Percentiles rank a stretch among this genome's conserved stretches.
Evolutionary conservation across 1,139 yeast species (phyloP).

Genomic region (Zygosaccharomyces pseudobailii): DNA sequence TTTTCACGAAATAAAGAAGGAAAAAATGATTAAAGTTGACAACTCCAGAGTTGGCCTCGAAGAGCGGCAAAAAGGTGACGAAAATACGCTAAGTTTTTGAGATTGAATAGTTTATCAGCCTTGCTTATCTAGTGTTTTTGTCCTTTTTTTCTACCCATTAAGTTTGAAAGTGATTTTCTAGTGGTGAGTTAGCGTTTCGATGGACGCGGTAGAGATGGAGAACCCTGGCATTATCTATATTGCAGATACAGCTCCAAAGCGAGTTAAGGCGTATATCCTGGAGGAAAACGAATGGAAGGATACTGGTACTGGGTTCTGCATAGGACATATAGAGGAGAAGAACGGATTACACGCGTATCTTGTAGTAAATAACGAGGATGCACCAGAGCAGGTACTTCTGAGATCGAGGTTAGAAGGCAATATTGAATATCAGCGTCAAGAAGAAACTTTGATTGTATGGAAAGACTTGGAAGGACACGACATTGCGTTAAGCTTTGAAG

Average conservation of each 20-base stretch:
- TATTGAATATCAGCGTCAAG: slow-evolving; percentile 87
- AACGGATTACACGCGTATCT: slow-evolving; percentile 44
- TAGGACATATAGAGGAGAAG: slow-evolving; percentile 42
- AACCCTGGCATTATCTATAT: slow-evolving; percentile 7
- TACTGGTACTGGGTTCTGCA: slow-evolving; percentile 88
- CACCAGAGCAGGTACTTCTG: slow-evolving; percentile 55
- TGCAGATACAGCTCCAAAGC: slow-evolving; percentile 44
- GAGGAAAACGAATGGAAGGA: slow-evolving; percentile 86
- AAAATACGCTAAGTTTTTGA: background rate
- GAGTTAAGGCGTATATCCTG: slow-evolving; percentile 85
- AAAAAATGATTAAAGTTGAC: background rate
- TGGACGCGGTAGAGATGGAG: slow-evolving; percentile 3
- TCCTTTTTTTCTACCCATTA: background rate
- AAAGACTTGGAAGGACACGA: slow-evolving; percentile 75
- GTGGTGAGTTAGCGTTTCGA: slow-evolving; percentile 1
- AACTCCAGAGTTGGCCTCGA: background rate
- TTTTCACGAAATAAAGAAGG: background rate
- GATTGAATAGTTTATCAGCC: background rate
- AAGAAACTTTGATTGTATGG: slow-evolving; percentile 93
- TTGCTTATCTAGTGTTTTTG: background rate
- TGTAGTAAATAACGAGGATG: slow-evolving; percentile 67
- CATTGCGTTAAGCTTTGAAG: slow-evolving; percentile 89
- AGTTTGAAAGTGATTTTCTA: background rate
- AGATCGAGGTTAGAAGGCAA: slow-evolving; percentile 65
- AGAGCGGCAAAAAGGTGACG: background rate